Percentiles rank a stretch among this genome's conserved stretches.
phyloP scores from a whole-genome alignment of 805 yeast species.

The Sungouiozyma ichnusensis region DNA sequence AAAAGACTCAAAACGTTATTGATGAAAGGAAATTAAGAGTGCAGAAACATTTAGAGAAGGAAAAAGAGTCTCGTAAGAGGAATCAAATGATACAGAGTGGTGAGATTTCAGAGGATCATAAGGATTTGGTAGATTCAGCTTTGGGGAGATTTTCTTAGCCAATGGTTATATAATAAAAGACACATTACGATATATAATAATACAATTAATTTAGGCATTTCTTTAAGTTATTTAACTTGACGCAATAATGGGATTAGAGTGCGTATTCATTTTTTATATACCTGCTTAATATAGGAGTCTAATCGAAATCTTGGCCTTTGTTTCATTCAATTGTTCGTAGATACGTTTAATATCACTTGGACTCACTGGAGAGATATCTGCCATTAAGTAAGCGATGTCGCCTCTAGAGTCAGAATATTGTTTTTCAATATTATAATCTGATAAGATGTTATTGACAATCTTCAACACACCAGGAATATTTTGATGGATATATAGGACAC shows the following conservation, averaged over 20 bases:
- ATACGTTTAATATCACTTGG: constrained; percentile 72
- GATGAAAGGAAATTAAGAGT: constrained; percentile 75
- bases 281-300: constrained; percentile 77
- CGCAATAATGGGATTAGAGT: no score
- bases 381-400: constrained; percentile 94
- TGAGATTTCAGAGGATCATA: constrained; percentile 42
- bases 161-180: no score
- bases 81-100: constrained; percentile 37
- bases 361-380: constrained; percentile 84
- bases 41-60: constrained; percentile 62
- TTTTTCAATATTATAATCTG: constrained; percentile 92
- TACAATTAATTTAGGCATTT: no score
- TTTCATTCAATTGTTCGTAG: constrained; percentile 75
- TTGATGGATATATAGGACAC: constrained; percentile 92
- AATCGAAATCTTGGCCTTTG: constrained; percentile 84
- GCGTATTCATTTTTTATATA: no score
- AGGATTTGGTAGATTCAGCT: constrained; percentile 33
- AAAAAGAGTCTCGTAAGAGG: constrained; percentile 58
- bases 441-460: constrained; percentile 91
- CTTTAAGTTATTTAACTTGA: no score
- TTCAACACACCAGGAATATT: constrained; percentile 98
- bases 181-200: not conserved
- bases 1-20: constrained; percentile 73
- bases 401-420: constrained; percentile 97
- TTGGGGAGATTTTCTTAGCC: constrained; percentile 28